A percentile compares a stretch with the other conserved stretches of the same genome.
phyloP scores from a whole-genome alignment of 2,329 filamentous ascomycete genomes.

The Sporothrix sp. region DNA sequence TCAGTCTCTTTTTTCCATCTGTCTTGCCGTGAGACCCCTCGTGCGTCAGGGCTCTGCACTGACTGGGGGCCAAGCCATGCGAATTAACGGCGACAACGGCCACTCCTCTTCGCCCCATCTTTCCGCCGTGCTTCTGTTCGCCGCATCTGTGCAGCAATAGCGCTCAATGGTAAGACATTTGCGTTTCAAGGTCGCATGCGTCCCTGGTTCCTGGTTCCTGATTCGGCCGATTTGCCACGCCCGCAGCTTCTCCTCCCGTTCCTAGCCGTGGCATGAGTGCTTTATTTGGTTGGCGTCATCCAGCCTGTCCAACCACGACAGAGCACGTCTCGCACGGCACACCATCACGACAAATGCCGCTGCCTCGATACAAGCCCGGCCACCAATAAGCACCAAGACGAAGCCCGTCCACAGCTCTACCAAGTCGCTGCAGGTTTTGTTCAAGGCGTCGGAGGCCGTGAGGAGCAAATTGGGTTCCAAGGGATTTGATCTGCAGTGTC shows the following conservation, averaged over 20 bases:
- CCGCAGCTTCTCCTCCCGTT: constrained; percentile 13
- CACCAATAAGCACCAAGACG: background rate
- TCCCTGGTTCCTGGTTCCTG: background rate
- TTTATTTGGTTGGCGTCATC: background rate
- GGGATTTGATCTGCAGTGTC: no score
- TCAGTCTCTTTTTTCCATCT: no score
- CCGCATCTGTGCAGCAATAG: background rate
- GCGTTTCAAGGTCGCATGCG: background rate
- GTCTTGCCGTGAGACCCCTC: no score
- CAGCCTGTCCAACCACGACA: background rate
- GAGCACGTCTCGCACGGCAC: background rate
- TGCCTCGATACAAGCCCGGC: background rate
- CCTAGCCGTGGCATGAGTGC: background rate
- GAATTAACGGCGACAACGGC: no score
- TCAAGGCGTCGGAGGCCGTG: no score
- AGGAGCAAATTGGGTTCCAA: no score
- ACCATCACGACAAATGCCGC: background rate
- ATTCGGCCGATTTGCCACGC: background rate
- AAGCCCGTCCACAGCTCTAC: no score
- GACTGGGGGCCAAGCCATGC: no score
- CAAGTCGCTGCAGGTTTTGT: no score
- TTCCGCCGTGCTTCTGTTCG: background rate
- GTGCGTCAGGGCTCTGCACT: no score
- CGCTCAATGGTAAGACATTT: background rate
- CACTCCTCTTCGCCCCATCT: no score